Evolutionary conservation across 208 protist genomes (phyloP).

Genomic region (Vickermania ingenoplastis): DNA sequence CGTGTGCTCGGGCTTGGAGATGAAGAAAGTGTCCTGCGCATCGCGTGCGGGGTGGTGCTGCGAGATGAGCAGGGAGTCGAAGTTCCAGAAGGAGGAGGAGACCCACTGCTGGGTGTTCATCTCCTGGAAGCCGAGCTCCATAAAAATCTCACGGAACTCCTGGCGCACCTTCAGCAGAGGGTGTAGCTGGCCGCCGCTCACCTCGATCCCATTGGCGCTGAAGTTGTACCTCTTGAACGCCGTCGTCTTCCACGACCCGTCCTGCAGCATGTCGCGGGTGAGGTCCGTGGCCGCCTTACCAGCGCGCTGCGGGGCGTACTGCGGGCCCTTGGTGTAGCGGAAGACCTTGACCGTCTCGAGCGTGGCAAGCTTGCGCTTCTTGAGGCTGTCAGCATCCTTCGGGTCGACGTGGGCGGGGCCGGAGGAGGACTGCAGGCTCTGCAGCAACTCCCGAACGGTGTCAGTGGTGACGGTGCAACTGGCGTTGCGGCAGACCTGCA

Average conservation of each 20-base stretch:
- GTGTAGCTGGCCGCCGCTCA: constrained; percentile 94
- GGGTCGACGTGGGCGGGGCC: constrained; percentile 22
- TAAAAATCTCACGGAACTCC: constrained; percentile 99
- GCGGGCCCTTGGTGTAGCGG: constrained; percentile 60
- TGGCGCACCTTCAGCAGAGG: constrained; percentile 97
- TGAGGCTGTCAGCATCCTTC: constrained; percentile 69
- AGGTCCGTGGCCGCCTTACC: constrained; percentile 86
- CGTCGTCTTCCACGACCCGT: constrained; percentile 90
- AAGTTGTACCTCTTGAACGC: constrained; percentile 98
- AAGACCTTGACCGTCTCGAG: constrained; percentile 78
- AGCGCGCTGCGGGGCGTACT: constrained; percentile 51
- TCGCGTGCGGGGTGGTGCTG: constrained; percentile 99
- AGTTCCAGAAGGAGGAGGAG: constrained; percentile 99
- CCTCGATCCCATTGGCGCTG: constrained; percentile 76
- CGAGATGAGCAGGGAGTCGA: constrained; percentile 99
- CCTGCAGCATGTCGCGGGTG: constrained; percentile 91
- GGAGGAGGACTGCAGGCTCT: constrained; percentile 10
- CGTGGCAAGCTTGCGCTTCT: constrained; percentile 89
- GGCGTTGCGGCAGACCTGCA: constrained; percentile 33
- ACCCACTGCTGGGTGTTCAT: constrained; percentile 99
- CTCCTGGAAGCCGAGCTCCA: constrained; percentile 99
- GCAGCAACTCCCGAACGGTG: constrained; percentile 25
- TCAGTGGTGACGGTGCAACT: constrained; percentile 23
- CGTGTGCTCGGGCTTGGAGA: constrained; percentile 80
- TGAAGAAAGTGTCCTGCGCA: constrained; percentile 99